Percentiles rank a stretch among this genome's conserved stretches.
phyloP scores from a whole-genome alignment of 2,329 filamentous ascomycete species.

The Sporothrix mexicana region DNA sequence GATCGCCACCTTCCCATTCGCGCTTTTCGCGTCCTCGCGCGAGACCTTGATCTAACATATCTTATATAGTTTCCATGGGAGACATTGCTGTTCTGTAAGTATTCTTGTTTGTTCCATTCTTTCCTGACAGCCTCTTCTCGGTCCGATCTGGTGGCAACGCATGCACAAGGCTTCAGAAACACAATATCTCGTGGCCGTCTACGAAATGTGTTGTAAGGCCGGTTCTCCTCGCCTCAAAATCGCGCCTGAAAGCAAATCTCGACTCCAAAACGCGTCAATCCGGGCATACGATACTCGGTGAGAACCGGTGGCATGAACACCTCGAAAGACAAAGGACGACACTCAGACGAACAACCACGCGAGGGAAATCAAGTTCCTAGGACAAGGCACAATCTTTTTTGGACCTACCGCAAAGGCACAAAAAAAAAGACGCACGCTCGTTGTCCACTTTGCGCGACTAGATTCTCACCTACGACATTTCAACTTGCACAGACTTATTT shows the following conservation, averaged over 20 bases:
- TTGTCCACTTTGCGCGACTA: background rate
- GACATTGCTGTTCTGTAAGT: conserved; percentile 26
- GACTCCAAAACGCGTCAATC: conserved; percentile 8
- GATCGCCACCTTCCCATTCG: background rate
- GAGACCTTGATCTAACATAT: conserved; percentile 5
- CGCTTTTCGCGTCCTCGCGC: background rate
- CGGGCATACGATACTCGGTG: background rate
- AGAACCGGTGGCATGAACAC: background rate
- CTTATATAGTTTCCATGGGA: conserved; percentile 9
- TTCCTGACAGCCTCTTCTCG: background rate
- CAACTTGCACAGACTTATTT: background rate
- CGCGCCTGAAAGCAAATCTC: background rate
- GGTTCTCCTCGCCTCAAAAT: background rate
- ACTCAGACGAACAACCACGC: background rate
- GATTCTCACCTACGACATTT: background rate
- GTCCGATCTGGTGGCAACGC: background rate
- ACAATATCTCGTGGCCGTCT: background rate
- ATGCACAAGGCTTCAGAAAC: background rate
- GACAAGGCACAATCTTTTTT: background rate
- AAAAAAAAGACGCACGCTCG: conserved; percentile 4
- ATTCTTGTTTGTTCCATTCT: background rate
- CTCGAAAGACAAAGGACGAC: background rate
- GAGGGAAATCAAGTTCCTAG: background rate
- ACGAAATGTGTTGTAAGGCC: background rate
- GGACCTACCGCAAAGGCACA: background rate